Conservation (phyloP, 108 stramenopile genomes). For the Stephanodiscus triporus region DNA sequence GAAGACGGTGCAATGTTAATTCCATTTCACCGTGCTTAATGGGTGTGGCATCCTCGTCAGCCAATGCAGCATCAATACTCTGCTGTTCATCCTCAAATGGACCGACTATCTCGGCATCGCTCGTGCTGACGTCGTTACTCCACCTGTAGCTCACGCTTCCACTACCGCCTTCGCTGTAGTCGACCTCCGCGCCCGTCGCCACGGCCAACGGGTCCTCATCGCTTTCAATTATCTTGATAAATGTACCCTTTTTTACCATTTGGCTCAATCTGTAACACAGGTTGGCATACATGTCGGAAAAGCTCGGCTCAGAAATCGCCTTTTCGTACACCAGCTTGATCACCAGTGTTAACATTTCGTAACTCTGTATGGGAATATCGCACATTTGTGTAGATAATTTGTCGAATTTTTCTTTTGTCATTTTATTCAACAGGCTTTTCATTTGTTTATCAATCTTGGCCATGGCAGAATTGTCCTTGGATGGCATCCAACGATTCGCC, state of each 20-base stretch:
- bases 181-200: constrained; percentile 48
- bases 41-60: constrained; percentile 48
- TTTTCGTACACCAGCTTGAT: constrained; percentile 91
- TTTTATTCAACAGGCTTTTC: constrained; percentile 90
- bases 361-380: constrained; percentile 76
- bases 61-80: constrained; percentile 63
- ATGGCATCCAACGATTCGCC: constrained; percentile 77
- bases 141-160: constrained; percentile 70
- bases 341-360: constrained; percentile 81
- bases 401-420: constrained; percentile 92
- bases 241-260: constrained; percentile 54
- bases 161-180: constrained; percentile 43
- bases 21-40: constrained; percentile 76
- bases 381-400: constrained; percentile 74
- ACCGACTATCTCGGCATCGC: constrained; percentile 78
- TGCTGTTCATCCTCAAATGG: constrained; percentile 64
- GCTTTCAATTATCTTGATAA: constrained; percentile 81
- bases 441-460: constrained; percentile 81
- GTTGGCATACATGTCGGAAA: constrained; percentile 93
- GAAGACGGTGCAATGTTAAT: constrained; percentile 71
- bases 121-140: constrained; percentile 80
- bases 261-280: constrained; percentile 77
- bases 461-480: constrained; percentile 63
- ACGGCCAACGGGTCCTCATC: constrained; percentile 82
- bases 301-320: constrained; percentile 88